Evolutionary conservation across 2,329 filamentous ascomycete genomes (phyloP), one percentile per base, ranked within the genome.

Genomic region (Penicillium sp.): DNA sequence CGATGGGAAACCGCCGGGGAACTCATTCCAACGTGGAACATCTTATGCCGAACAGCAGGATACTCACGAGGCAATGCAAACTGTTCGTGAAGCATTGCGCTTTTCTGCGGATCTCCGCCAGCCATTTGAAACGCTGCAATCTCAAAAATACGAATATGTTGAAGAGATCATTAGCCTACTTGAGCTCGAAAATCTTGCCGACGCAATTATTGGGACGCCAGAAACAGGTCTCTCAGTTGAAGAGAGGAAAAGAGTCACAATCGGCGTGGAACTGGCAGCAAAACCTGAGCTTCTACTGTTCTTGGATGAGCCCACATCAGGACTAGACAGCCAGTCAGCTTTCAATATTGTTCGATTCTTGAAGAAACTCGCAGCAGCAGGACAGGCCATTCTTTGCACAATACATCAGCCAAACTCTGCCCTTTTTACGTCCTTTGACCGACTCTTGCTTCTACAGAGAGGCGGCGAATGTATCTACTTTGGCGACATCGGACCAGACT

Each of bases 1-100:
- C 7, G 82, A 86, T 58, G 82, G 82, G 7, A 73, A 74, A 37
- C 66, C 72, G 6, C 79, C 79, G 13, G 79, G 79, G n/a, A 75
- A 75, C 18, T 77, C 78, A 2, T 86, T 86, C 67, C 81, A 85
- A 61, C 72, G 83, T 61, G 79, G 80, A 39, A 85, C 82, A 9
- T 79, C 78, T 1, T 86, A 85, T 57, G 82, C 81, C 0, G 81
- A 86, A 62, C 83, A 87, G 60, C 73, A 82, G 27, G 83, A 87
- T 63, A 76, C 84, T 4, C 83, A 86, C 55, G 81, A 84, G 55
- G 69, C 78, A 10, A 81, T 81, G 10, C 73, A 76, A 24, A 86
- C 83, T 2, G 82, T 87, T 4, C 76, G 83, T 48, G 83, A 86
- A 65, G 82, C 83, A 1, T 72, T 86, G 10, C 75, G 80, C n/a